Base-by-base conservation (phyloP, 169 alveolate genomes). In the Plasmodium knowlesi region DNA sequence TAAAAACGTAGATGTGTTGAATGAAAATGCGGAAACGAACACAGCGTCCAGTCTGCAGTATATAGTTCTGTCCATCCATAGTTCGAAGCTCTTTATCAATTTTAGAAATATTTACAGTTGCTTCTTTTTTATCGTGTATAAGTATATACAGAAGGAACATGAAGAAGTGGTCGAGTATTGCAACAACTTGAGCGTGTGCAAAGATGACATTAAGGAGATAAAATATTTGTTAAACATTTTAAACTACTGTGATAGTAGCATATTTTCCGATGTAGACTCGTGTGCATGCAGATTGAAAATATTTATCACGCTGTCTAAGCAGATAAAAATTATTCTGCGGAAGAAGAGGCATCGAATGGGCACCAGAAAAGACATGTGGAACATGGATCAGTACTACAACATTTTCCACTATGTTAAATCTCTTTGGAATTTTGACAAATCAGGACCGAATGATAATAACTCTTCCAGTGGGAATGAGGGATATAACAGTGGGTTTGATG, bases 201-300 rank as follows among this genome's bases (percentile, higher is more conserved):
- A 91, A 70, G 90, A 91, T 46, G 95, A 91, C 61, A 82, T 82
- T 16, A 91, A 91, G 57, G 95, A 91, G 76, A 91, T 91, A 9
- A 91, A 91, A 81, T 91, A 91, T 71, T 39, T 91, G 39, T 70
- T 91, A 34, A 91, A 91, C 84, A 91, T 91, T 30, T 70, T 91
- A 72, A 91, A 91, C 57, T 91, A 81, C 73, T 91, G 95, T 71
- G 92, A 91, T 81, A 4, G 74, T 78, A 46, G 73, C 74, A 80
- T 91, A 16, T 91, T 81, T 76, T 74, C 92, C 30, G 95, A 91
- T 82, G 92, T 91, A 2, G 95, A 91, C 54, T 91, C 95, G 1
- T 91, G 95, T 72, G 95, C 95, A 46, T 91, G 95, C 37, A 70
- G 95, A 71, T 67, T 91, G 34, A 91, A 91, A 91, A 91, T 91